Base-by-base conservation (phyloP, 257 asterid species). In the Cordia subcordata region DNA sequence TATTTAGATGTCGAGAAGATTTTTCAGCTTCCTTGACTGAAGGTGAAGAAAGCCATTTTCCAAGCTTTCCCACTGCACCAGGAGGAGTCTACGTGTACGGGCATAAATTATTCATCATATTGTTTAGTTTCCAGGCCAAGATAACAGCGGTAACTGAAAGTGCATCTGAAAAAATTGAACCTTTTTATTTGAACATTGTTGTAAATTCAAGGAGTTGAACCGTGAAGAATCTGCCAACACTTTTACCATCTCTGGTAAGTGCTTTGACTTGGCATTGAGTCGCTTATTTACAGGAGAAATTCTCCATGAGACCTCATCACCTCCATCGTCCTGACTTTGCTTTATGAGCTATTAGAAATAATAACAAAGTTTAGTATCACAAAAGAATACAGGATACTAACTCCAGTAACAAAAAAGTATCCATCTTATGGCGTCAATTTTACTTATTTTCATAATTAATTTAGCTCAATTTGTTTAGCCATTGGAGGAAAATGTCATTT, bases 261-360 rank as follows among this genome's bases (percentile, higher is more conserved):
- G 76, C 80, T 86, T 92, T 67, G 99, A 82, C 76, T 84, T 66
- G 19, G 95, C 78, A 64, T 79, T 82, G 20, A 92, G 87, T 65
- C 85, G 85, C 70, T 92, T 95, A 55, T 92, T 86, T 66, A 92
- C 84, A 19, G 99, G 96, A 72, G 99, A 88, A 69, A 88, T 76
- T 76, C 70, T 86, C 99, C 99, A 92, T 47, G 96, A 81, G 69
- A 92, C 84, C 68, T 92, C 96, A 66, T 92, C 93, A 45, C 72
- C 82, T 53, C 75, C 75, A 64, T 88, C 96, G 81, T 92, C 96
- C 78, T 92, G 99, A 76, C 96, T 92, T 77, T 84, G 90, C 78
- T 88, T 82, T 68, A 92, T 88, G 74, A 92, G 72, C 99, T 92
- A 71, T 33, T 58, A 62, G 47, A 63, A 27, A 21, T 20, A 44